Percentiles rank a stretch among this genome's conserved stretches.
Conservation (phyloP, 805 yeast species). For the Myxozyma mucilagina region DNA sequence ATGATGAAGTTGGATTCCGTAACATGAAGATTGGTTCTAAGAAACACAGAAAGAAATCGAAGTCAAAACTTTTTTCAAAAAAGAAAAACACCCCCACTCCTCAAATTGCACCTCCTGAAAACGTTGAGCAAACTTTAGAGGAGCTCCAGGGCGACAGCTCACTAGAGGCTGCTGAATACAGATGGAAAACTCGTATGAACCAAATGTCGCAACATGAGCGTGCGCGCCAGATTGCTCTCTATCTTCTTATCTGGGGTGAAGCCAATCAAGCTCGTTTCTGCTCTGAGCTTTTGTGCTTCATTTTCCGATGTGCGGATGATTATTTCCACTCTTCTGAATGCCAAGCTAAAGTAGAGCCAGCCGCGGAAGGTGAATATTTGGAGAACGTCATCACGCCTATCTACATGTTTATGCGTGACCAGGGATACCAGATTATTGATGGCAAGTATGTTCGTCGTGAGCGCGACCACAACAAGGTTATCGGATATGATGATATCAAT, state of each 20-base stretch:
- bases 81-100: constrained; percentile 46
- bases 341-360: constrained; percentile 60
- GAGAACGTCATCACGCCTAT: constrained; percentile 91
- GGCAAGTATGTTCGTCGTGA: constrained; percentile 63
- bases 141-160: constrained; percentile 68
- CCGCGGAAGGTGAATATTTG: constrained; percentile 70
- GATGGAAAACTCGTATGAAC: constrained; percentile 72
- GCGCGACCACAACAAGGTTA: constrained; percentile 62
- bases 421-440: constrained; percentile 59
- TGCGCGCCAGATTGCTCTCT: constrained; percentile 64
- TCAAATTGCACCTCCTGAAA: constrained; percentile 52
- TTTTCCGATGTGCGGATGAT: constrained; percentile 92
- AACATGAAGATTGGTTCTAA: constrained; percentile 57
- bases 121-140: constrained; percentile 58
- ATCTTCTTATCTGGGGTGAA: constrained; percentile 72
- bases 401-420: constrained; percentile 65
- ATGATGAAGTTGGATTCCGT: constrained; percentile 62
- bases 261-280: constrained; percentile 88
- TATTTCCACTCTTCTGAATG: constrained; percentile 86
- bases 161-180: constrained; percentile 75
- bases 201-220: constrained; percentile 55
- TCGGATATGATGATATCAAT: constrained; percentile 94
- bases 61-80: constrained; percentile 36
- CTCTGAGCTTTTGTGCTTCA: constrained; percentile 85
- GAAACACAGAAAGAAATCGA: constrained; percentile 52